Percentiles rank a stretch among this genome's conserved stretches.
These are phyloP conservation scores for Diaporthe citriasiana DNA, from an alignment of 2,329 filamentous ascomycete species.

Conservation along the genomic window DNA sequence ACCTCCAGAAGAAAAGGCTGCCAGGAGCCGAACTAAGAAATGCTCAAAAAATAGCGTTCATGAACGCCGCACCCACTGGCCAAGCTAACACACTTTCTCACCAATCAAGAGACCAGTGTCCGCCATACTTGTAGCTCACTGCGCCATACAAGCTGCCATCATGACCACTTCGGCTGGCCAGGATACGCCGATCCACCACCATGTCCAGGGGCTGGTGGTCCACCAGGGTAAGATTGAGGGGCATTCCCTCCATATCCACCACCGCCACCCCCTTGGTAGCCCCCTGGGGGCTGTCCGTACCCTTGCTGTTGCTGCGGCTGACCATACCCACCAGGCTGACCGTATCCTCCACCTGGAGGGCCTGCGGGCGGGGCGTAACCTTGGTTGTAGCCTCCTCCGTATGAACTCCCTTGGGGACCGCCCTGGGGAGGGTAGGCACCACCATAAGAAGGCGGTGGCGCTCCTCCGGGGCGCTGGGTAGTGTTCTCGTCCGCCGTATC, in stretches of 20 bases:
- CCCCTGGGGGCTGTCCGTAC: background rate
- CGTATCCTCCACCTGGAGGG: background rate
- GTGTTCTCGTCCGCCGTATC: background rate
- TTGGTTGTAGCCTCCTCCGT: constrained; percentile 20
- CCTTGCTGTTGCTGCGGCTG: background rate
- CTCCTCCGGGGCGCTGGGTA: background rate
- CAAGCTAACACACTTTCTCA: background rate
- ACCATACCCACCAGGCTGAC: background rate
- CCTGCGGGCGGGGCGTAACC: background rate
- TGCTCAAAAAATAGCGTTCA: background rate
- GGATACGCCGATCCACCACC: background rate
- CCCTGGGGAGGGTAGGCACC: background rate
- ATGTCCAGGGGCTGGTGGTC: constrained; percentile 1
- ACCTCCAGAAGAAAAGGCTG: too few relatives aligned
- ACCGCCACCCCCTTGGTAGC: background rate
- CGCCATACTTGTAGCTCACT: background rate
- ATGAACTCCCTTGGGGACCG: background rate
- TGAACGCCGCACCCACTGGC: background rate
- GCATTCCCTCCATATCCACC: background rate
- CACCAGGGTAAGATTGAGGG: constrained; percentile 7
- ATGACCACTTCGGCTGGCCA: constrained; percentile 18
- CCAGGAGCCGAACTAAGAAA: background rate
- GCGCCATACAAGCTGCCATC: background rate
- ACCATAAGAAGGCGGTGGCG: background rate
- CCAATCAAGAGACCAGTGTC: too few relatives aligned